Evolutionary conservation across 169 alveolate species (phyloP).

Genomic region (Cardiosporidium cionae): DNA sequence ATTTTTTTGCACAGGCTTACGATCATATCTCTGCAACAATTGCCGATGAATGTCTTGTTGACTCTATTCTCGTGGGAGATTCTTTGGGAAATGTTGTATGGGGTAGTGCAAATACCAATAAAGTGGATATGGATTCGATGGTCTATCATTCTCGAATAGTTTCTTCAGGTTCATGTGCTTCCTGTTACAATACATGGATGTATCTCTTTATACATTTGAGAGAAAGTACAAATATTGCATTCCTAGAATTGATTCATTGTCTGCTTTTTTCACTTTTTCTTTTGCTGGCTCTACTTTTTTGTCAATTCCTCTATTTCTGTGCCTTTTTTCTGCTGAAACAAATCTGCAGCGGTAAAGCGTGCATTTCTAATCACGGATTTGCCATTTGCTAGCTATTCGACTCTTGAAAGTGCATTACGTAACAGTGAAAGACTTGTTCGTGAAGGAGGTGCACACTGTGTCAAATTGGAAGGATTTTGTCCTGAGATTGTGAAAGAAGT

Average conservation of each 20-base stretch:
- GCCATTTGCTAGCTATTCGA: constrained; percentile 29
- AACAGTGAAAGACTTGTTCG: constrained; percentile 11
- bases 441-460: constrained; percentile 22
- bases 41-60: constrained; percentile 26
- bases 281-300: neutral
- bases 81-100: constrained; percentile 34
- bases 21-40: constrained; percentile 12
- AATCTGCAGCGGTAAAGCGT: constrained; percentile 19
- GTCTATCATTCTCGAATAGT: neutral
- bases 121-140: neutral
- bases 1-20: constrained; percentile 15
- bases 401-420: constrained; percentile 21
- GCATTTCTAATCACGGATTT: constrained; percentile 32
- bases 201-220: neutral
- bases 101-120: neutral
- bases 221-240: neutral
- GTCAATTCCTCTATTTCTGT: neutral
- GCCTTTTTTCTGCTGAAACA: neutral
- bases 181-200: neutral
- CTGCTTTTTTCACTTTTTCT: neutral
- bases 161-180: no score
- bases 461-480: constrained; percentile 27
- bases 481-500: constrained; percentile 30
- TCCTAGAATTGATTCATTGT: neutral
- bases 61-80: constrained; percentile 34